These are phyloP conservation scores for Herpetospermum pedunculosum DNA, from an alignment of 306 rosid species.

Conservation along the genomic window DNA sequence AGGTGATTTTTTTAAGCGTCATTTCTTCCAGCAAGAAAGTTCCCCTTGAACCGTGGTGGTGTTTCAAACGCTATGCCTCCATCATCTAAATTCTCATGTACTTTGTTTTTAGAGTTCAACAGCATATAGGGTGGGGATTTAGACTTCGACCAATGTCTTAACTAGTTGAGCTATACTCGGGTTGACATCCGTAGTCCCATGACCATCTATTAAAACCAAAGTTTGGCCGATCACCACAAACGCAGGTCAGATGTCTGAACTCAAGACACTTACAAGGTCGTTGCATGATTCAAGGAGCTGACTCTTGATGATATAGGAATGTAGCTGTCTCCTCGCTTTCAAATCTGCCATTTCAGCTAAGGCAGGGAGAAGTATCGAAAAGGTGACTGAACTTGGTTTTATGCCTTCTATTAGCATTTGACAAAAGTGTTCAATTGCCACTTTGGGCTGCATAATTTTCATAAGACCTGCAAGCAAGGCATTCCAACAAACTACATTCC, in stretches of 20 bases:
- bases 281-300: constrained; percentile 1
- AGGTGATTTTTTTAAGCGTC: background rate
- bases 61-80: background rate
- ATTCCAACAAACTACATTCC: constrained; percentile 31
- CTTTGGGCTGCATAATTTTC: constrained; percentile 12
- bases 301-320: constrained; percentile 24
- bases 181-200: too few relatives aligned
- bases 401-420: constrained; percentile 26
- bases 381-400: constrained; percentile 22
- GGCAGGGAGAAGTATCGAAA: constrained; percentile 25
- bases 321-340: constrained; percentile 23
- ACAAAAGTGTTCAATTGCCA: constrained; percentile 23
- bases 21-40: background rate
- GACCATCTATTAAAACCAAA: background rate
- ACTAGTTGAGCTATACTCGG: too few relatives aligned
- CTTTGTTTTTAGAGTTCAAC: too few relatives aligned
- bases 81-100: too few relatives aligned
- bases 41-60: background rate
- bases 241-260: background rate
- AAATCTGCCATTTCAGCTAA: constrained; percentile 15
- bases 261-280: constrained; percentile 12
- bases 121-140: too few relatives aligned
- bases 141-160: too few relatives aligned
- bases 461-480: constrained; percentile 30
- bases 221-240: background rate